Evolutionary conservation across 768 basidiomycete species (phyloP).

Genomic region (Neoboletus brunneissimus): DNA sequence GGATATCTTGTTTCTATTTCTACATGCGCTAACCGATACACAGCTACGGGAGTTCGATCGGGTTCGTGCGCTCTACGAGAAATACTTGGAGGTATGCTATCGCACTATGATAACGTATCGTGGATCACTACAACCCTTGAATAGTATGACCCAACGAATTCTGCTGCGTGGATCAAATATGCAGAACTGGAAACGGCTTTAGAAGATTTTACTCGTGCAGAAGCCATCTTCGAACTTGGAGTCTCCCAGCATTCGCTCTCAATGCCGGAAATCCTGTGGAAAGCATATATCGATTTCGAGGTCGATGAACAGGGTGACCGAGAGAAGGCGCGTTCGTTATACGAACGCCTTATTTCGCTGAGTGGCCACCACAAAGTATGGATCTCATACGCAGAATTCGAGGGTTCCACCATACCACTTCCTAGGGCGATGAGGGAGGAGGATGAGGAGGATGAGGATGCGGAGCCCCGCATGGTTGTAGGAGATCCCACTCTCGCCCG

Average conservation of each 20-base stretch:
- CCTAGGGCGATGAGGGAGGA: conserved; percentile 65
- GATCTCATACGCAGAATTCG: conserved; percentile 93
- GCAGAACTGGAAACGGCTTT: conserved; percentile 88
- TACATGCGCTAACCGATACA: conserved; percentile 6
- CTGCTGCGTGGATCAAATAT: conserved; percentile 93
- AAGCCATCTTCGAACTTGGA: conserved; percentile 93
- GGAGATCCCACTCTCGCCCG: conserved; percentile 72
- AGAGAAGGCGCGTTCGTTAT: conserved; percentile 76
- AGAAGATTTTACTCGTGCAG: conserved; percentile 83
- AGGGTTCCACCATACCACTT: conserved; percentile 71
- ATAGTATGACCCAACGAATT: conserved; percentile 86
- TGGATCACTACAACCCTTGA: neutral
- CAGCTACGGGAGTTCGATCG: conserved; percentile 94
- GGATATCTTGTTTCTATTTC: neutral
- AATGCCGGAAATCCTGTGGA: conserved; percentile 94
- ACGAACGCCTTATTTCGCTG: conserved; percentile 80
- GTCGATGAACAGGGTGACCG: conserved; percentile 86
- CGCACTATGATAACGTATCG: neutral
- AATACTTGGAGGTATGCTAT: conserved; percentile 78
- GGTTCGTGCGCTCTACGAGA: conserved; percentile 87
- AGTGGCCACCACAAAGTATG: conserved; percentile 97
- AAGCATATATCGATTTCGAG: conserved; percentile 97
- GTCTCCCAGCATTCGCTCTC: conserved; percentile 79
- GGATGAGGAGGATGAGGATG: conserved; percentile 59
- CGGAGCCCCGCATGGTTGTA: conserved; percentile 54